These are phyloP conservation scores for Phialemoniopsis sp. DNA, from an alignment of 2,329 filamentous ascomycete species.

Conservation along the genomic window DNA sequence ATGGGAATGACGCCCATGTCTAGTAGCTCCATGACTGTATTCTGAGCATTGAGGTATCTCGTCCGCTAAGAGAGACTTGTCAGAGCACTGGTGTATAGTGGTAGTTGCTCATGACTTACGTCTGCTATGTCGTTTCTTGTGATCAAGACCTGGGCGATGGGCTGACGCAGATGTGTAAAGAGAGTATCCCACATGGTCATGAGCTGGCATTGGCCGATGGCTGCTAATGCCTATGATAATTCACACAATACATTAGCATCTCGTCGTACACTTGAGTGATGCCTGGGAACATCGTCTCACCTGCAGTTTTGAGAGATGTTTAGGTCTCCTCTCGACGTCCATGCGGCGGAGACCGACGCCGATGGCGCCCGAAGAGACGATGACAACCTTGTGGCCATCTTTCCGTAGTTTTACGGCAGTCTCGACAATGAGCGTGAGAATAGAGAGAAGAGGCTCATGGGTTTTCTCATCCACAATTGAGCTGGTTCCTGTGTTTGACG, in stretches of 20 bases:
- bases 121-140: conserved; percentile 96
- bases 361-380: conserved; percentile 96
- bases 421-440: conserved; percentile 88
- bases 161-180: conserved; percentile 83
- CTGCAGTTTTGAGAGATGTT: conserved; percentile 85
- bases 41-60: conserved; percentile 94
- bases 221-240: conserved; percentile 69
- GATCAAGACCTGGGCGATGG: conserved; percentile 89
- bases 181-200: conserved; percentile 95
- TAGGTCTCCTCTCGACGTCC: conserved; percentile 82
- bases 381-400: conserved; percentile 90
- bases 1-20: conserved; percentile 97
- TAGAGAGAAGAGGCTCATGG: conserved; percentile 88
- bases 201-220: conserved; percentile 91
- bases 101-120: conserved; percentile 40
- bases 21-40: conserved; percentile 84
- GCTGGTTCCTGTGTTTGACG: conserved; percentile 82
- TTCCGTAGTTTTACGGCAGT: conserved; percentile 83
- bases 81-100: conserved; percentile 3
- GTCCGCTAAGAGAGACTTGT: conserved; percentile 55
- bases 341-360: conserved; percentile 89
- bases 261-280: background rate
- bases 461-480: conserved; percentile 98
- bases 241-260: background rate
- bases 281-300: conserved; percentile 29